phyloP scores from a whole-genome alignment of 2,329 filamentous ascomycete genomes.

The Arthroderma sp. region DNA sequence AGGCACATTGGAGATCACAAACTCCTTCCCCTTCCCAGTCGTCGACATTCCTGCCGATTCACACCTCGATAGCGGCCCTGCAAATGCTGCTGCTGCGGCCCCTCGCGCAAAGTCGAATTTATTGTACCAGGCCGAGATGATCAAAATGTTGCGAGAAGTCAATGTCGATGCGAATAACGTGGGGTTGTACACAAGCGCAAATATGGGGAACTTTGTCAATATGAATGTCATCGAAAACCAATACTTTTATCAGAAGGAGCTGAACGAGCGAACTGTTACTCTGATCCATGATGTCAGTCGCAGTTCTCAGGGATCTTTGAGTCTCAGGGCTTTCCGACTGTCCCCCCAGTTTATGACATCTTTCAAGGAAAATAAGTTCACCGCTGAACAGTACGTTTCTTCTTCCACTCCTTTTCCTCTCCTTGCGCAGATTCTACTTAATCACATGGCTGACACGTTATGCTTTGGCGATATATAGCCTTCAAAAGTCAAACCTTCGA shows the following conservation, averaged over 20 bases:
- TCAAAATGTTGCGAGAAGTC: slow-evolving; percentile 88
- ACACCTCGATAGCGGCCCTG: slow-evolving; percentile 56
- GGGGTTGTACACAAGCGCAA: slow-evolving; percentile 96
- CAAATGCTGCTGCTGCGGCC: slow-evolving; percentile 68
- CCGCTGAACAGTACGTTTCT: slow-evolving; percentile 66
- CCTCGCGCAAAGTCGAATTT: slow-evolving; percentile 85
- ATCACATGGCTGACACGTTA: slow-evolving; percentile 10
- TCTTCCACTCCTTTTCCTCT: slow-evolving; percentile 2
- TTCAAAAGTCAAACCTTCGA: slow-evolving; percentile 85
- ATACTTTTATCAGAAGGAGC: slow-evolving; percentile 86
- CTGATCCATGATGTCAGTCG: slow-evolving; percentile 92
- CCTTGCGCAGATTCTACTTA: not conserved
- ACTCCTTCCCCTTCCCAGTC: slow-evolving; percentile 85
- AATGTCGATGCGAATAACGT: slow-evolving; percentile 97
- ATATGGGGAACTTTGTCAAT: slow-evolving; percentile 98
- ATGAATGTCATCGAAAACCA: slow-evolving; percentile 94
- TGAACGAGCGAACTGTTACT: slow-evolving; percentile 73
- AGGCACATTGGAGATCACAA: slow-evolving; percentile 75
- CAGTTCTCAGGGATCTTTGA: slow-evolving; percentile 82
- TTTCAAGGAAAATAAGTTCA: slow-evolving; percentile 96
- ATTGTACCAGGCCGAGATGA: slow-evolving; percentile 89
- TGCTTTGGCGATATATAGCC: slow-evolving; percentile 36
- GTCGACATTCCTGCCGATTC: slow-evolving; percentile 58
- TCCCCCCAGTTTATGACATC: slow-evolving; percentile 77
- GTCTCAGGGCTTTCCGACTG: slow-evolving; percentile 79